phyloP scores from a whole-genome alignment of 1,284 basidiomycete genomes.

The Amylostereum areolatum region DNA sequence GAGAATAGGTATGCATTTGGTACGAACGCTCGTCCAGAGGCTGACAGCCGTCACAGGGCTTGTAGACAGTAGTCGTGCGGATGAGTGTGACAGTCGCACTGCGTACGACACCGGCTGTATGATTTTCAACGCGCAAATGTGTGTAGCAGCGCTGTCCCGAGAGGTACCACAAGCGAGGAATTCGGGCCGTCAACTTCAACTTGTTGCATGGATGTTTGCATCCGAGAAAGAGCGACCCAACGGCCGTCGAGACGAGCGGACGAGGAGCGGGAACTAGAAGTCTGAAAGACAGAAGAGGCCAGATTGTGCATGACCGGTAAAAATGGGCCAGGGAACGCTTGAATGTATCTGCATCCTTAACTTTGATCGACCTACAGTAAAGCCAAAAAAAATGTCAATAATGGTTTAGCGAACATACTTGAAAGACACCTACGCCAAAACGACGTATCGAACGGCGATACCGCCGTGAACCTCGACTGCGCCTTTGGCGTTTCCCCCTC shows the following conservation, averaged over 20 bases:
- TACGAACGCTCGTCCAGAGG: slow-evolving; percentile 46
- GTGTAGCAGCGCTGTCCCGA: slow-evolving; percentile 82
- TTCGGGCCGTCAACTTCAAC: slow-evolving; percentile 65
- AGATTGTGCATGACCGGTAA: slow-evolving; percentile 81
- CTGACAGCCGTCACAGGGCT: slow-evolving; percentile 32
- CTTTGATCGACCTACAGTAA: slow-evolving; percentile 62
- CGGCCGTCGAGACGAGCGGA: slow-evolving; percentile 56
- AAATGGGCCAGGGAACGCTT: slow-evolving; percentile 86
- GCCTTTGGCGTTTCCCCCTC: slow-evolving; percentile 66
- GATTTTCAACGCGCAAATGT: slow-evolving; percentile 67
- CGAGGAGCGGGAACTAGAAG: slow-evolving; percentile 59
- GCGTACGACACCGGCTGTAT: slow-evolving; percentile 71
- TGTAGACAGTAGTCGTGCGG: slow-evolving; percentile 69
- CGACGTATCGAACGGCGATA: slow-evolving; percentile 77
- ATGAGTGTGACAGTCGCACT: slow-evolving; percentile 63
- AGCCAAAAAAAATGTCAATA: slow-evolving; percentile 3
- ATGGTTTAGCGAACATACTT: slow-evolving; percentile 6
- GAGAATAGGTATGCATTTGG: slow-evolving; percentile 55
- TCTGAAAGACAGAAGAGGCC: slow-evolving; percentile 71
- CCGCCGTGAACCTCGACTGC: slow-evolving; percentile 49
- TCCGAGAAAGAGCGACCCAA: slow-evolving; percentile 58
- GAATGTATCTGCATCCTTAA: slow-evolving; percentile 60
- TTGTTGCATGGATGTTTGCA: slow-evolving; percentile 47
- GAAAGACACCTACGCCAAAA: slow-evolving; percentile 58
- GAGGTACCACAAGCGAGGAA: slow-evolving; percentile 80